phyloP scores from a whole-genome alignment of 257 asterid species.

The Solanum virginianum region DNA sequence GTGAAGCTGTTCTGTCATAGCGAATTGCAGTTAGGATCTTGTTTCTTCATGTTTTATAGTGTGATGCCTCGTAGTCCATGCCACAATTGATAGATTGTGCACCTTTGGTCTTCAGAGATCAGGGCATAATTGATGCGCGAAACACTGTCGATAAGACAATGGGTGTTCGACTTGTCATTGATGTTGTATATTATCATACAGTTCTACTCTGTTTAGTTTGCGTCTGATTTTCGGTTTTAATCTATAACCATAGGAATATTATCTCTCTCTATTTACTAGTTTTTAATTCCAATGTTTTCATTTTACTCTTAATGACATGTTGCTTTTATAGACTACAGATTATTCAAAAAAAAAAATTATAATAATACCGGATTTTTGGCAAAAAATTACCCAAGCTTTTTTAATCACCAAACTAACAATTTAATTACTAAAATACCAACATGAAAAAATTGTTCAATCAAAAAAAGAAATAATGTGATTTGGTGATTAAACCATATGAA shows the following conservation, averaged over 20 bases:
- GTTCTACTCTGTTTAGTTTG: neutral
- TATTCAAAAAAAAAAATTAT: neutral
- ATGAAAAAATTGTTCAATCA: no score
- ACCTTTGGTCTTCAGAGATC: neutral
- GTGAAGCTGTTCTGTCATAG: constrained; percentile 30
- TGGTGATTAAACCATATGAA: no score
- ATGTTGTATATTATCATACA: neutral
- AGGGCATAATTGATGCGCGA: neutral
- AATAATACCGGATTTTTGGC: no score
- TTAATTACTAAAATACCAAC: no score
- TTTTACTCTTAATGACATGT: neutral
- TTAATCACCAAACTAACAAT: no score
- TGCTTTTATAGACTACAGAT: no score
- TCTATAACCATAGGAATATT: neutral
- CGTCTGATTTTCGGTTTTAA: neutral
- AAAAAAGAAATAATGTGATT: no score
- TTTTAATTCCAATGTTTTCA: neutral
- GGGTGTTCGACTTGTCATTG: neutral
- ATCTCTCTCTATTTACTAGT: neutral
- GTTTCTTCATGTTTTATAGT: neutral
- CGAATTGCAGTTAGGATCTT: neutral
- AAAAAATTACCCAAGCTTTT: no score
- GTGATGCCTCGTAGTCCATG: neutral
- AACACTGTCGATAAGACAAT: neutral
- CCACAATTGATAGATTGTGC: neutral